phyloP scores from a whole-genome alignment of 2,329 filamentous ascomycete genomes.

The Exophiala sp. region DNA sequence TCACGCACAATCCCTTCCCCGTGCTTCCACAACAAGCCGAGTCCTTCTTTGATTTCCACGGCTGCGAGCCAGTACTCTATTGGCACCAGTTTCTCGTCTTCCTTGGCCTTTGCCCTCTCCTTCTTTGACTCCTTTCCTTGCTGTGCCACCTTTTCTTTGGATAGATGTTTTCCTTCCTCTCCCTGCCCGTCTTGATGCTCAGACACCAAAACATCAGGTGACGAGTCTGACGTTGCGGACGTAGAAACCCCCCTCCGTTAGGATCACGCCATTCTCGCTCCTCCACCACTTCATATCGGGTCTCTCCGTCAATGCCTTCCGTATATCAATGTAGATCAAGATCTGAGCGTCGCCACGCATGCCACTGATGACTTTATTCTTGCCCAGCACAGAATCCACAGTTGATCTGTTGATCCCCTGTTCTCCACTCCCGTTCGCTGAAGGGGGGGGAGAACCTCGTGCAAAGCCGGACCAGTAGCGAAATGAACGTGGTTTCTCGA shows the following conservation, averaged over 20 bases:
- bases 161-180: not conserved
- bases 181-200: not conserved
- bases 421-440: not conserved
- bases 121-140: not conserved
- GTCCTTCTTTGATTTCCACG: constrained; percentile 65
- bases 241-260: constrained; percentile 46
- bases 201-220: not conserved
- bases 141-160: not conserved
- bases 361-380: constrained; percentile 60
- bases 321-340: constrained; percentile 69
- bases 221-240: not conserved
- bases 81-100: constrained; percentile 49
- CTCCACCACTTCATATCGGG: constrained; percentile 62
- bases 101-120: not conserved
- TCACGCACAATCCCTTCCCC: constrained; percentile 50
- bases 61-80: constrained; percentile 66
- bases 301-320: constrained; percentile 51
- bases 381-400: constrained; percentile 15
- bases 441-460: constrained; percentile 31
- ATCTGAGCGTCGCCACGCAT: constrained; percentile 75
- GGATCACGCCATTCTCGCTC: constrained; percentile 70
- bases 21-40: constrained; percentile 60
- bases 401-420: not conserved
- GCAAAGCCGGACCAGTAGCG: constrained; percentile 61
- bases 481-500: constrained; percentile 84